A percentile compares a stretch with the other conserved stretches of the same genome.
These are phyloP conservation scores for Oxyria digyna DNA, from an alignment of 148 eudicot species.

Conservation along the genomic window DNA sequence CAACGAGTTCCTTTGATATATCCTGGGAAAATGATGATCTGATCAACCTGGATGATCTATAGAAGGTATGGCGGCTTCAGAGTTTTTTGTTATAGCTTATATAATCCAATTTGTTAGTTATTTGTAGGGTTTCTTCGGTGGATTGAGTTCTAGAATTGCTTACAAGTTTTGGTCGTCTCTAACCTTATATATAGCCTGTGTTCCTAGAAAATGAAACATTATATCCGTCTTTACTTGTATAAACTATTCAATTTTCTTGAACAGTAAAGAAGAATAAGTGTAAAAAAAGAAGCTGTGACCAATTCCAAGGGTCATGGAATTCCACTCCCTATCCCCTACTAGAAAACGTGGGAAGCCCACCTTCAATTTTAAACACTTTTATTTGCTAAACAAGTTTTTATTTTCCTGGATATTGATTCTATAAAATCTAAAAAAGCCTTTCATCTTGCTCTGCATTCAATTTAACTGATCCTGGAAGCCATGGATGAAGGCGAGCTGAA, in stretches of 20 bases:
- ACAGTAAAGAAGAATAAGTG: background rate
- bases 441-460: background rate
- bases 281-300: background rate
- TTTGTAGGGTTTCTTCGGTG: background rate
- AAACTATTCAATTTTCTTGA: background rate
- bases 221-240: background rate
- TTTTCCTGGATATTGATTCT: background rate
- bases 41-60: slow-evolving; percentile 69
- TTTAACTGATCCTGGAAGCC: no score
- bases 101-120: background rate
- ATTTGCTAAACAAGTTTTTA: no score
- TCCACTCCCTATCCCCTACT: background rate
- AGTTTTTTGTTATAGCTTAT: background rate
- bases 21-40: slow-evolving; percentile 57
- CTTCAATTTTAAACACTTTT: background rate
- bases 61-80: slow-evolving; percentile 2
- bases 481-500: slow-evolving; percentile 46
- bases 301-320: background rate
- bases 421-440: background rate
- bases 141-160: background rate
- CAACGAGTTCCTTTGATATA: slow-evolving; percentile 36
- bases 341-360: background rate
- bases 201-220: background rate
- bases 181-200: background rate
- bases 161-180: background rate